Conservation (phyloP, 179 eudicot genomes). For the Heliamphora pulchella region DNA sequence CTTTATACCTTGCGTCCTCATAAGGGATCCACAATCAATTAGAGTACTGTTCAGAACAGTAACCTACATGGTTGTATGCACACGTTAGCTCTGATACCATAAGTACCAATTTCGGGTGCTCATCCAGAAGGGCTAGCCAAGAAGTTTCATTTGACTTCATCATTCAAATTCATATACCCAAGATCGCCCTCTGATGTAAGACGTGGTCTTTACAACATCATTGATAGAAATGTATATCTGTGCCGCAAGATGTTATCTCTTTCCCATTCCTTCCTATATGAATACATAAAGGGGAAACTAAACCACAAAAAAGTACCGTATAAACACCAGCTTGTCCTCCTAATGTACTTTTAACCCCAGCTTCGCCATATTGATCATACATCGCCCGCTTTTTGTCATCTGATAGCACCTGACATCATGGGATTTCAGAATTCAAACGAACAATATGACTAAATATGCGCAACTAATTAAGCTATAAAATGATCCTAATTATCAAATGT, state of each 20-base stretch:
- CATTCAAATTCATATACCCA: too few relatives aligned
- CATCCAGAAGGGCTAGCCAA: too few relatives aligned
- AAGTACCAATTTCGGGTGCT: too few relatives aligned
- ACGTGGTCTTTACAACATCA: not conserved
- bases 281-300: slow-evolving; percentile 7
- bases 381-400: slow-evolving; percentile 94
- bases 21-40: too few relatives aligned
- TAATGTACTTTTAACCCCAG: slow-evolving; percentile 77
- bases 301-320: slow-evolving; percentile 45
- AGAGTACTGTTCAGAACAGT: too few relatives aligned
- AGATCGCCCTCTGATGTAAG: too few relatives aligned
- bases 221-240: not conserved
- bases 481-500: not conserved
- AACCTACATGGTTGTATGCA: too few relatives aligned
- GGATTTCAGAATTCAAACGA: slow-evolving; percentile 44
- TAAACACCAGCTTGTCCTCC: slow-evolving; percentile 84
- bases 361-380: slow-evolving; percentile 98
- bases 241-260: not conserved
- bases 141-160: too few relatives aligned
- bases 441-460: slow-evolving; percentile 14
- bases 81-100: too few relatives aligned
- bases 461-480: slow-evolving; percentile 6
- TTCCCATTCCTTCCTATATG: not conserved
- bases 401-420: slow-evolving; percentile 90
- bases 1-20: too few relatives aligned